Conservation (phyloP, 2,329 filamentous ascomycete species). For the Sclerotinia glacialis region DNA sequence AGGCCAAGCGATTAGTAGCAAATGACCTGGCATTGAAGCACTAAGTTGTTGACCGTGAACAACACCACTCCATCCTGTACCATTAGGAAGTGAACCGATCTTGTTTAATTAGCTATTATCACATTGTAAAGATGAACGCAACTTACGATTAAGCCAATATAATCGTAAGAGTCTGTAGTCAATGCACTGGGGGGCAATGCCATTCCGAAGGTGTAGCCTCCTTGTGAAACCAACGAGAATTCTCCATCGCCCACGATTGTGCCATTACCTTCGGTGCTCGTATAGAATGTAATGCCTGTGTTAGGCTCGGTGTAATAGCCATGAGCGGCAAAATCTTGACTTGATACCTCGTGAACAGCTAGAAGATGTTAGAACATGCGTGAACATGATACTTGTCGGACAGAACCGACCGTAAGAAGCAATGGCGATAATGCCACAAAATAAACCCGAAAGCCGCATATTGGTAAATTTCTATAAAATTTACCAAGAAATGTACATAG, state of each 20-base stretch:
- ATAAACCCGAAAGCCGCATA: slow-evolving; percentile 33
- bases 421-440: slow-evolving; percentile 30
- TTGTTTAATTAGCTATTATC: slow-evolving; percentile 19
- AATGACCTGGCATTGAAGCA: slow-evolving; percentile 52
- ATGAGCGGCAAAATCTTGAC: slow-evolving; percentile 38
- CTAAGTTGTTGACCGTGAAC: slow-evolving; percentile 48
- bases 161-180: slow-evolving; percentile 51
- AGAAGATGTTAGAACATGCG: slow-evolving; percentile 19
- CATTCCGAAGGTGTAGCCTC: slow-evolving; percentile 53
- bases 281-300: slow-evolving; percentile 54
- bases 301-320: slow-evolving; percentile 45
- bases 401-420: slow-evolving; percentile 29
- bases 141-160: slow-evolving; percentile 57
- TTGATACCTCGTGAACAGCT: slow-evolving; percentile 30
- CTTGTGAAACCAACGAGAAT: slow-evolving; percentile 36
- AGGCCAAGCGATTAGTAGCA: slow-evolving; percentile 59
- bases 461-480: slow-evolving; percentile 25
- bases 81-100: slow-evolving; percentile 46
- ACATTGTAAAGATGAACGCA: neutral
- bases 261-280: slow-evolving; percentile 45
- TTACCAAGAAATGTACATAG: neutral
- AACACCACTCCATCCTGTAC: slow-evolving; percentile 57
- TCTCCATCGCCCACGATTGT: slow-evolving; percentile 40
- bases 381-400: neutral
- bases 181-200: slow-evolving; percentile 51